These are phyloP conservation scores for Aspergillus nidulans DNA, from an alignment of 495 filamentous ascomycete species.

Conservation along the genomic window DNA sequence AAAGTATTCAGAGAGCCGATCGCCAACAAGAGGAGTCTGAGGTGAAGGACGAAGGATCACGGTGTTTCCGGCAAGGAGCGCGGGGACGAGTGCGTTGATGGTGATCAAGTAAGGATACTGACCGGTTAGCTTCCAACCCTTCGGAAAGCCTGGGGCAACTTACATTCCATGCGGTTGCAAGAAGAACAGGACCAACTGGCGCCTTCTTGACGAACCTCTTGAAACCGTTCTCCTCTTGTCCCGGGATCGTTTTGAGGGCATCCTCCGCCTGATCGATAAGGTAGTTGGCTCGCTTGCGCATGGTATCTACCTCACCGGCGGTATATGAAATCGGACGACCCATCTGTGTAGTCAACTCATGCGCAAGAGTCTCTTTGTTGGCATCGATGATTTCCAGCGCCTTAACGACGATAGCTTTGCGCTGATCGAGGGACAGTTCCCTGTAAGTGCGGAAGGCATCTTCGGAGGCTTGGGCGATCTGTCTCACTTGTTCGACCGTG, in stretches of 20 bases:
- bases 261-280: constrained; percentile 75
- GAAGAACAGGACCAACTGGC: constrained; percentile 76
- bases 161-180: constrained; percentile 94
- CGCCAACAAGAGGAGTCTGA: constrained; percentile 84
- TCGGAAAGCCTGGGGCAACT: constrained; percentile 24
- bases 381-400: constrained; percentile 65
- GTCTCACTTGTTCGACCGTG: constrained; percentile 60
- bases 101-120: constrained; percentile 94
- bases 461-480: constrained; percentile 60
- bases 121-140: background rate
- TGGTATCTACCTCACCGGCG: constrained; percentile 76
- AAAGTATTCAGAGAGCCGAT: constrained; percentile 77
- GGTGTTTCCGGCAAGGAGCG: constrained; percentile 79
- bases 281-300: constrained; percentile 77
- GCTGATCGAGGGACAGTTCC: constrained; percentile 56
- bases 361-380: constrained; percentile 70
- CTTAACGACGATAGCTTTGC: constrained; percentile 73
- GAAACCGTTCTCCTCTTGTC: constrained; percentile 79
- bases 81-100: constrained; percentile 85
- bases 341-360: constrained; percentile 89
- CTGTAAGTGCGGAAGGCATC: constrained; percentile 69
- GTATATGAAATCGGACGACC: constrained; percentile 86
- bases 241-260: constrained; percentile 59
- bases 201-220: constrained; percentile 82
- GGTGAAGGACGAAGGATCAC: constrained; percentile 91